These are phyloP conservation scores for Emergomyces pasteurianus DNA, from an alignment of 2,329 filamentous ascomycete species.

Conservation along the genomic window DNA sequence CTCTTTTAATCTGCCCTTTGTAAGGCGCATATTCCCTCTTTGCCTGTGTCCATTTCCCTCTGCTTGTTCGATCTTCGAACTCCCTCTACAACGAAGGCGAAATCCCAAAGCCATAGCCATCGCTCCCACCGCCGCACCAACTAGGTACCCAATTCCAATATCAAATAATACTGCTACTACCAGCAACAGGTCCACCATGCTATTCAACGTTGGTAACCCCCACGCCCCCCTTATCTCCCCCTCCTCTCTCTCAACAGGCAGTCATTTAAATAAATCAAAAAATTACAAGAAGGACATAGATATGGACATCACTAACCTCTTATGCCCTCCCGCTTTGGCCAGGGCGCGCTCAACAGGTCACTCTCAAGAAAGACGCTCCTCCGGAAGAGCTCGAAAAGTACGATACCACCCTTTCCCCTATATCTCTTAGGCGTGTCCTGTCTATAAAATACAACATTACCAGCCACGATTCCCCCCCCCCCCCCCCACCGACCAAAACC, in stretches of 20 bases:
- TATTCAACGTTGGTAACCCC: conserved; percentile 11
- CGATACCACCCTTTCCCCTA: conserved; percentile 19
- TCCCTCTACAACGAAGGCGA: not conserved
- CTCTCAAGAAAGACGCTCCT: conserved; percentile 60
- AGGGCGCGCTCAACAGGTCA: conserved; percentile 50
- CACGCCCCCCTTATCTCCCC: too few species aligned
- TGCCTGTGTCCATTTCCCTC: not conserved
- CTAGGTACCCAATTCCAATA: not conserved
- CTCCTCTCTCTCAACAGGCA: not conserved
- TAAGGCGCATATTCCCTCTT: not conserved
- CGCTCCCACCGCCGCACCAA: not conserved
- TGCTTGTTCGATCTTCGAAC: too few species aligned
- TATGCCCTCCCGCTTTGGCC: not conserved
- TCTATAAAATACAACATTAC: too few species aligned
- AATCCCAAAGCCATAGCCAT: not conserved
- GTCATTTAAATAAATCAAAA: too few species aligned
- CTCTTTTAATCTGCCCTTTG: not conserved
- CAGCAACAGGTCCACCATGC: not conserved
- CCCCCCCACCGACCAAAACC: too few species aligned
- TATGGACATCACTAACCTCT: not conserved
- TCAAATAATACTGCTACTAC: too few species aligned
- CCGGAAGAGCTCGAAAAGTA: conserved; percentile 57
- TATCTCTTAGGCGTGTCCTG: too few species aligned
- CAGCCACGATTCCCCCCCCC: not conserved
- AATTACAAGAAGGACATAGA: too few species aligned